These are phyloP conservation scores for Bonia amplexicaulis DNA, from an alignment of 176 grass and related monocot species.

Conservation along the genomic window DNA sequence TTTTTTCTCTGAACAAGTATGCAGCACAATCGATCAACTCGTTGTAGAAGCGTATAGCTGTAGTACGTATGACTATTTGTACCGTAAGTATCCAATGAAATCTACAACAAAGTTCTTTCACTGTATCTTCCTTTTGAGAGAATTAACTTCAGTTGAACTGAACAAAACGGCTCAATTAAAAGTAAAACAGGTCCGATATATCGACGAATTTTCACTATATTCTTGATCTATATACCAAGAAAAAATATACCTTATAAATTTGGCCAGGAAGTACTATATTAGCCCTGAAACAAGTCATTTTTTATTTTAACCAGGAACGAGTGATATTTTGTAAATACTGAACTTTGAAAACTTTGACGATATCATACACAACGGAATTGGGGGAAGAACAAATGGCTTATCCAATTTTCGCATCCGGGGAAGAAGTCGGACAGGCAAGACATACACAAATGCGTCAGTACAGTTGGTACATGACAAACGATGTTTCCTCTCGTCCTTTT, in stretches of 20 bases:
- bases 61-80: neutral
- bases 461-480: neutral
- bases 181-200: neutral
- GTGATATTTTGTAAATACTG: neutral
- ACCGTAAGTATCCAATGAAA: neutral
- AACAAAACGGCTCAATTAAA: neutral
- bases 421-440: neutral
- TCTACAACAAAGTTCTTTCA: neutral
- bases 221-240: no score
- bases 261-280: neutral
- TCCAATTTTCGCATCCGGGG: neutral
- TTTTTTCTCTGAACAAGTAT: neutral
- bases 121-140: neutral
- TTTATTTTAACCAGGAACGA: neutral
- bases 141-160: neutral
- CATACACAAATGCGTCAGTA: neutral
- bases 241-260: no score
- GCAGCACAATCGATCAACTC: neutral
- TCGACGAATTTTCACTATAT: neutral
- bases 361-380: neutral
- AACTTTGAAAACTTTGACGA: neutral
- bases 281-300: neutral
- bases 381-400: neutral
- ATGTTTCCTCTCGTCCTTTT: constrained; percentile 21
- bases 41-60: neutral